These are phyloP conservation scores for Colletotrichum sp. DNA, from an alignment of 2,329 filamentous ascomycete species.

Conservation along the genomic window DNA sequence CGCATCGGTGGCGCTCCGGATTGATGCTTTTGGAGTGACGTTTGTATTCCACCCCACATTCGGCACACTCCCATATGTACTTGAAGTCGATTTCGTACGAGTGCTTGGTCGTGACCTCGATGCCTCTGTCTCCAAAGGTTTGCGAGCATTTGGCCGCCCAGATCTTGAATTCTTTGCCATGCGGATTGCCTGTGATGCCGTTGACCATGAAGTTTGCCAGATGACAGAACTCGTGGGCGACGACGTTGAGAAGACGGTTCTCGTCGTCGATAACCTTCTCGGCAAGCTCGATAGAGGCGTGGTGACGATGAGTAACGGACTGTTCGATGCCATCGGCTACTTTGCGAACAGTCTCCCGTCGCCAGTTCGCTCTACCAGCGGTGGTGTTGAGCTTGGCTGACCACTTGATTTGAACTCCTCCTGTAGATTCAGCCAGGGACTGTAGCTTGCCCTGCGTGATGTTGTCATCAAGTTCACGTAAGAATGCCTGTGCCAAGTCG, in stretches of 20 bases:
- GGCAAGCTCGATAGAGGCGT: constrained; percentile 86
- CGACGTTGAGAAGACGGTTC: constrained; percentile 80
- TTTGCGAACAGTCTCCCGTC: constrained; percentile 57
- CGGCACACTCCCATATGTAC: constrained; percentile 81
- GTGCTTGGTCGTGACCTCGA: constrained; percentile 89
- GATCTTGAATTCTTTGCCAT: constrained; percentile 82
- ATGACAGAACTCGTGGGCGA: constrained; percentile 98
- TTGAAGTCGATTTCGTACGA: constrained; percentile 90
- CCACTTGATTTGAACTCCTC: constrained; percentile 76
- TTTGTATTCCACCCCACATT: constrained; percentile 76
- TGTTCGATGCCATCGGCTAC: constrained; percentile 27
- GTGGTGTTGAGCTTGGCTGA: constrained; percentile 81
- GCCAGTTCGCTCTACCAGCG: constrained; percentile 78
- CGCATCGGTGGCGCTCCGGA: constrained; percentile 72
- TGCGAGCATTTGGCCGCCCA: constrained; percentile 66
- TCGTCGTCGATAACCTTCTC: constrained; percentile 85
- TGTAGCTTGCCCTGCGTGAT: constrained; percentile 67
- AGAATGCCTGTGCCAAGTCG: constrained; percentile 65
- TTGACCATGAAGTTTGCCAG: constrained; percentile 90
- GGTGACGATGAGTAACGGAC: constrained; percentile 47
- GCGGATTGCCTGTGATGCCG: constrained; percentile 75
- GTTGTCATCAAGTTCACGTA: constrained; percentile 69
- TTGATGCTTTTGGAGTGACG: constrained; percentile 89
- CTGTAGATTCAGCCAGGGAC: constrained; percentile 64
- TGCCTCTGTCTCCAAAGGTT: constrained; percentile 64